Base-by-base conservation (phyloP, 768 basidiomycete genomes). In the Amanita subjunquillea region DNA sequence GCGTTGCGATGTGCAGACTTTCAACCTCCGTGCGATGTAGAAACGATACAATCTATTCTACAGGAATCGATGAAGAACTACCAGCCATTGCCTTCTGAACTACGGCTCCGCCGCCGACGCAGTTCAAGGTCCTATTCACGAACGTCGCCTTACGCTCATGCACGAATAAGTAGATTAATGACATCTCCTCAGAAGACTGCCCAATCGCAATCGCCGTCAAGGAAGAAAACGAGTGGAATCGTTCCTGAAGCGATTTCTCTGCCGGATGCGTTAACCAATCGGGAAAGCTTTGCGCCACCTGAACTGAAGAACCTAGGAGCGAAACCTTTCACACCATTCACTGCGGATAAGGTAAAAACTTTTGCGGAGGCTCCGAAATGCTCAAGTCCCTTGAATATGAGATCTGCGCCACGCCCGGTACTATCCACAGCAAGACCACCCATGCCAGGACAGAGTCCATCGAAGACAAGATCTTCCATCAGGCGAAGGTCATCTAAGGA, bases 1-100 rank as follows among this genome's bases (percentile, higher is more conserved):
- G 40, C 2, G 6, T 13, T 54, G 0, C 23, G 3, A 10, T 29
- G 30, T 22, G n/a, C 22, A 52, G 51, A 38, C 44, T 52, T 52
- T 36, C 17, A 45, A 20, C 51, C 51, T 8, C 43, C 43, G 17
- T 6, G 23, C 23, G 37, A 46, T 42, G 42, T 25, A 6, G 51
- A 53, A 27, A n/a, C 32, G 2, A 53, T 53, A 34, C 20, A 46
- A 20, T 37, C 42, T 15, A 43, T 53, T 13, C 36, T 53, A 12
- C 43, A 53, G 27, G 43, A 53, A 10, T 53, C 51, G 15, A 25
- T 37, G 27, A 44, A 45, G 30, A 53, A 45, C 43, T 53, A 25
- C n/a, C 30, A 15, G 15, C 51, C 51, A 8, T 20, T 53, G 25
- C 51, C 51, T 6, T 43, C 29, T 39, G 51, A 53, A 37, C 34